Evolutionary conservation across 495 filamentous ascomycete genomes (phyloP), one percentile per base, ranked within the genome.

Genomic region (Chaetomidium leptoderma): DNA sequence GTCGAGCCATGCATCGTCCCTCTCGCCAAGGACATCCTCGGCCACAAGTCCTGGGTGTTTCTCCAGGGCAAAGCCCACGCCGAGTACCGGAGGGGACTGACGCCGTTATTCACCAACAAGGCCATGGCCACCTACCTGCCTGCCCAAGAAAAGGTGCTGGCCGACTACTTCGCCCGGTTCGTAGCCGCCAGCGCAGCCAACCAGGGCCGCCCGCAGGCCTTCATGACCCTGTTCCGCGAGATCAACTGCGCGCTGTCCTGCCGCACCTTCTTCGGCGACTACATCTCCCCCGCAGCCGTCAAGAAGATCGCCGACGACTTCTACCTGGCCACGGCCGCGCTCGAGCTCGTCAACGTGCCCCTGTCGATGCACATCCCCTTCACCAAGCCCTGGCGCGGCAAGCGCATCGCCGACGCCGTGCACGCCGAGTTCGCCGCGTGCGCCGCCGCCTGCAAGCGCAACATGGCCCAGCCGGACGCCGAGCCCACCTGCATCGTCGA

Each of bases 1-100:
- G 92, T 95, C 62, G 96, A 96, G 76, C 93, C 93, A 24, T 97
- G 93, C 71, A 91, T 98, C 42, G 93, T 98, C 57, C 92, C 97
- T 75, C 83, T 86, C 43, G 93, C 93, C 40, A 85, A 91, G 76
- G 97, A 97, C 76, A 86, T 98, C 44, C 84, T 98, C 57, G 89
- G 93, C 56, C 85, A 81, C 61, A 97, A 96, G 5, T 30, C 47
- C 76, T 98, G 91, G 91, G 93, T 98, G 5, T 98, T 98, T 77
- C 76, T 98, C 65, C 92, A 97, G 69, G 93, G 93, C 60, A 92
- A 90, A 72, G 85, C 84, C 44, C 93, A 98, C 66, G 89, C 96
- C 57, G 93, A 98, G 58, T 98, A 90, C 76, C 91, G 93, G 68
- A 96, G 95, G 73, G 93, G 93, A 59, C 78, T 98, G 58, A 97